A percentile compares a stretch with the other conserved stretches of the same genome.
These are phyloP conservation scores for Aeschynomene evenia DNA, from an alignment of 306 rosid genomes.

Conservation along the genomic window DNA sequence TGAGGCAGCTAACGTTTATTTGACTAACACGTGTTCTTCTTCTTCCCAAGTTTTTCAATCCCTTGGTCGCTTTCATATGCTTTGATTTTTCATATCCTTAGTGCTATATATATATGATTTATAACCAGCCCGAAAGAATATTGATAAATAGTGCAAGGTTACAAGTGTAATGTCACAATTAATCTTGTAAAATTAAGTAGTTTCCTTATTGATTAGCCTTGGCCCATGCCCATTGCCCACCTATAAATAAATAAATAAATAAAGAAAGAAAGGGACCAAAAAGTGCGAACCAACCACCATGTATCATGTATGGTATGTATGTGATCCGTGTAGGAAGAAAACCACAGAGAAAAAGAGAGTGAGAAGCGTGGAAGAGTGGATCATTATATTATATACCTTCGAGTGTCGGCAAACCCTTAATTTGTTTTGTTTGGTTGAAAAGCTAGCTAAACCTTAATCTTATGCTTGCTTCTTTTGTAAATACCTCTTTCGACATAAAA, in stretches of 20 bases:
- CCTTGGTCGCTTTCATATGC: background rate
- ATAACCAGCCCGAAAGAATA: background rate
- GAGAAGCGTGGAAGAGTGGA: background rate
- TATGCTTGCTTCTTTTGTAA: background rate
- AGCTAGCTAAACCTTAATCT: background rate
- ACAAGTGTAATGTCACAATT: background rate
- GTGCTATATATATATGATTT: no score
- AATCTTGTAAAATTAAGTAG: background rate
- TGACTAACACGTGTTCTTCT: background rate
- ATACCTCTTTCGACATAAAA: background rate
- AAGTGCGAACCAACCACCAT: background rate
- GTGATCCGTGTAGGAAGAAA: background rate
- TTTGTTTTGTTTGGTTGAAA: slow-evolving; percentile 11
- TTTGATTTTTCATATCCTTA: background rate
- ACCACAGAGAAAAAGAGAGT: background rate
- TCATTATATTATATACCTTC: background rate
- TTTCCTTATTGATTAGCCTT: background rate
- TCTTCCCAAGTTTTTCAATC: background rate
- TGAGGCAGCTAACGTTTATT: background rate
- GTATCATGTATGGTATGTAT: no score
- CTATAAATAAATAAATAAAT: no score
- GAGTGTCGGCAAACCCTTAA: slow-evolving; percentile 52
- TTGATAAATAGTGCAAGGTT: background rate
- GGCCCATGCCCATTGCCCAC: no score
- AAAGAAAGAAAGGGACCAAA: background rate